Evolutionary conservation across 306 rosid genomes (phyloP).

Genomic region (Prosopis cineraria): DNA sequence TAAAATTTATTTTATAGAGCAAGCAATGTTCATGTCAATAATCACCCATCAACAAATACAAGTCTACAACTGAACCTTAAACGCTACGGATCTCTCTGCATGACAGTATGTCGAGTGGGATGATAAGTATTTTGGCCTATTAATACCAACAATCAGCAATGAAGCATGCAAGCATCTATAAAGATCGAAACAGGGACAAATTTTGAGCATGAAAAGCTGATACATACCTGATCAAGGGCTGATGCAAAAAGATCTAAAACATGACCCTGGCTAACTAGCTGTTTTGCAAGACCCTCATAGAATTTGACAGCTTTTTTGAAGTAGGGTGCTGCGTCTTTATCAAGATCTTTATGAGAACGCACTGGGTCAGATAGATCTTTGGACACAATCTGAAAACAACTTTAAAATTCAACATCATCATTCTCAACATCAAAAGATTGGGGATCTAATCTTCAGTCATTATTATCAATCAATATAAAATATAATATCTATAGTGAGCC

Average conservation of each 20-base stretch:
- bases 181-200: slow-evolving; percentile 15
- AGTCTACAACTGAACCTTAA: background rate
- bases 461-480: background rate
- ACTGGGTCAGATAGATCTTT: slow-evolving; percentile 93
- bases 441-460: slow-evolving; percentile 7
- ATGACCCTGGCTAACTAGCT: slow-evolving; percentile 94
- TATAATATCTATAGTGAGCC: background rate
- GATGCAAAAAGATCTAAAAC: slow-evolving; percentile 95
- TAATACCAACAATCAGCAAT: background rate
- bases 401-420: slow-evolving; percentile 19
- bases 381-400: slow-evolving; percentile 79
- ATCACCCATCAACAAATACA: background rate
- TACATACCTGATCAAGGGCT: slow-evolving; percentile 95
- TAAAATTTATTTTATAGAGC: background rate
- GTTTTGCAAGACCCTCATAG: slow-evolving; percentile 81
- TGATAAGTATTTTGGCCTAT: background rate
- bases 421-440: background rate
- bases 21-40: background rate
- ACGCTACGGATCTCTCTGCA: background rate
- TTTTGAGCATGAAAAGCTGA: slow-evolving; percentile 20
- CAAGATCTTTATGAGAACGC: slow-evolving; percentile 97
- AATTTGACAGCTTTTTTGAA: slow-evolving; percentile 91
- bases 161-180: background rate
- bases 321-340: slow-evolving; percentile 95
- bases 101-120: background rate